Conservation (phyloP, 305 asterid species). For the Fraxinus baroniana region DNA sequence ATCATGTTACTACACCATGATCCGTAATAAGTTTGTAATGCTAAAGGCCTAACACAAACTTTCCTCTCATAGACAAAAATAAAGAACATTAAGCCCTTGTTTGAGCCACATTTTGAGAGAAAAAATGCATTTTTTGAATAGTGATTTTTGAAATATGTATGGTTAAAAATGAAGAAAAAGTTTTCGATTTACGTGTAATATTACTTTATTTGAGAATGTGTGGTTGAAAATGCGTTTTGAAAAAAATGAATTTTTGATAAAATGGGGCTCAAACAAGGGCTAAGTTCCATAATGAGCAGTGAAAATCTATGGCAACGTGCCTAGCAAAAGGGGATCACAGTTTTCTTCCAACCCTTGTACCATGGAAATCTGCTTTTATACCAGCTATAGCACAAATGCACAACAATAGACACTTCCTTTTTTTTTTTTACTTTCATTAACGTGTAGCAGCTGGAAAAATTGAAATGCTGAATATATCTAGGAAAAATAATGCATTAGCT, state of each 20-base stretch:
- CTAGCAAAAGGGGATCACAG: not conserved
- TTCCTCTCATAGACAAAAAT: not conserved
- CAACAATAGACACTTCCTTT: not conserved
- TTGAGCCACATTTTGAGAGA: too few relatives aligned
- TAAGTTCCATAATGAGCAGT: not conserved
- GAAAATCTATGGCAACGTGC: not conserved
- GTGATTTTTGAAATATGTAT: too few relatives aligned
- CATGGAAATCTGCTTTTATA: not conserved
- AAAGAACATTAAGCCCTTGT: not conserved
- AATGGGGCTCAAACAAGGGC: too few relatives aligned
- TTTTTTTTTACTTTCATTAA: not conserved
- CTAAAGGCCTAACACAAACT: not conserved
- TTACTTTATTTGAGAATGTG: too few relatives aligned
- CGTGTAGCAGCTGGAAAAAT: not conserved
- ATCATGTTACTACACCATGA: not conserved
- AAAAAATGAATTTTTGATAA: too few relatives aligned
- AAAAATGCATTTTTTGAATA: too few relatives aligned
- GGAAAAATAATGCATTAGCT: not conserved
- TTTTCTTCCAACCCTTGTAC: not conserved
- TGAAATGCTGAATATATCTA: not conserved
- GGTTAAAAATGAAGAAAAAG: too few relatives aligned
- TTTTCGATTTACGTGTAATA: too few relatives aligned
- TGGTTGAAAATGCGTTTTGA: too few relatives aligned
- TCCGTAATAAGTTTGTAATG: not conserved
- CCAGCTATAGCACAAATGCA: not conserved